A percentile compares a stretch with the other conserved stretches of the same genome.
These are phyloP conservation scores for Phaeosphaeriaceae sp. DNA, from an alignment of 2,329 filamentous ascomycete genomes.

Conservation along the genomic window DNA sequence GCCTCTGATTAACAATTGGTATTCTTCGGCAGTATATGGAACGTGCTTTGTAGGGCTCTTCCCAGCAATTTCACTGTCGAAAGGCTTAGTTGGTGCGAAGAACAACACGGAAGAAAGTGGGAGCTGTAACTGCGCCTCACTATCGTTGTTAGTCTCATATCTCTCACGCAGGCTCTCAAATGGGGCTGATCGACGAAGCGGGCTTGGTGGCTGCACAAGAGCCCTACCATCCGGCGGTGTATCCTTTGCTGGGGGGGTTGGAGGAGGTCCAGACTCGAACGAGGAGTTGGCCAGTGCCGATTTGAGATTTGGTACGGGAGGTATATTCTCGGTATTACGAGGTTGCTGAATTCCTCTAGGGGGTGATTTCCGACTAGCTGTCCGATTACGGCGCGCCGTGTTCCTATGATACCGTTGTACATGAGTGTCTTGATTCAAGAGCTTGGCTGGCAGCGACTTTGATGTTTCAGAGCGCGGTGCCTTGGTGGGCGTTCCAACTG, in stretches of 20 bases:
- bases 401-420: conserved; percentile 7
- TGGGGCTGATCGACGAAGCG: conserved; percentile 23
- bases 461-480: conserved; percentile 30
- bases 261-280: conserved; percentile 31
- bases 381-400: conserved; percentile 4
- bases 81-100: conserved; percentile 10
- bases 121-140: conserved; percentile 14
- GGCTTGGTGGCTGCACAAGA: conserved; percentile 14
- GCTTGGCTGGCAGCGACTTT: conserved; percentile 32
- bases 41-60: conserved; percentile 32
- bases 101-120: conserved; percentile 25
- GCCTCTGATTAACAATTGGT: conserved; percentile 34
- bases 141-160: conserved; percentile 12
- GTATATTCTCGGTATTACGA: conserved; percentile 6
- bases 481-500: conserved; percentile 18
- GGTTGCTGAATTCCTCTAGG: conserved; percentile 11
- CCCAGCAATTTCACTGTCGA: conserved; percentile 14
- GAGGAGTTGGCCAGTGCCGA: conserved; percentile 1
- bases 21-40: conserved; percentile 34
- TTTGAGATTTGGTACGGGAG: background rate
- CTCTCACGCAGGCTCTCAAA: conserved; percentile 21
- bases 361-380: conserved; percentile 12
- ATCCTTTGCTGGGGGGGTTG: conserved; percentile 54
- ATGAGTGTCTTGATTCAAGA: conserved; percentile 19
- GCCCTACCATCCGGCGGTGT: conserved; percentile 44